Evolutionary conservation across 495 filamentous ascomycete species (phyloP), one percentile per base, ranked within the genome.

Genomic region (Daldinia childiae): DNA sequence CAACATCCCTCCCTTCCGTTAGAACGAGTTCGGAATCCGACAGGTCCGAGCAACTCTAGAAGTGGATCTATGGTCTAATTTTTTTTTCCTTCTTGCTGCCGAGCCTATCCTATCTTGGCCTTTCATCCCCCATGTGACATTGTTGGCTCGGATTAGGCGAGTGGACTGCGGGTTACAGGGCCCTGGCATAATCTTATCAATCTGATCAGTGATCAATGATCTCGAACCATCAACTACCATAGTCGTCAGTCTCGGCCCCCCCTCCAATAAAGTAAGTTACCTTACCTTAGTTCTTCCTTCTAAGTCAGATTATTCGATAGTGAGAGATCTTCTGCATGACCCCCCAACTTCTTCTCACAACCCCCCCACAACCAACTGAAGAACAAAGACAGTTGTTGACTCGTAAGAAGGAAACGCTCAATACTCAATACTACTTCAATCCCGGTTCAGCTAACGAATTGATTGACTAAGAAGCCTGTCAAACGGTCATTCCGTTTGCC

Each of bases 171-270:
- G 64, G 64, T 48, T 73, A 70, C 63, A 63, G 68, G 72, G 72
- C 58, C 72, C 72, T 74, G 72, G 68, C 68, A 70, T 78, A 77
- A 79, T 79, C 78, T 79, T 79, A 79, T 79, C 78, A 79, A 79
- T 79, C 78, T 73, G 74, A 77, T 79, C 78, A 77, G 76, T 77
- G 69, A 77, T 78, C 76, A 77, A 74, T 77, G 69, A 75, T 75
- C 69, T 71, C 69, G 65, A 69, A 71, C 68, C 72, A 68, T 69
- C 24, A 39, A 54, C 29, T 56, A 62, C 66, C 68, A 21, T 38
- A 57, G 14, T 34, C 30, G 30, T 36, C 54, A 57, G 27, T 54
- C 50, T 30, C 26, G 27, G 17, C 27, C 50, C 50, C 21, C 26
- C 12, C 15, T 17, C 50, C 14, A 48, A 36, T 36, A 36, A 36